phyloP scores from a whole-genome alignment of 768 basidiomycete species.

The Podaxis mareebaensis region DNA sequence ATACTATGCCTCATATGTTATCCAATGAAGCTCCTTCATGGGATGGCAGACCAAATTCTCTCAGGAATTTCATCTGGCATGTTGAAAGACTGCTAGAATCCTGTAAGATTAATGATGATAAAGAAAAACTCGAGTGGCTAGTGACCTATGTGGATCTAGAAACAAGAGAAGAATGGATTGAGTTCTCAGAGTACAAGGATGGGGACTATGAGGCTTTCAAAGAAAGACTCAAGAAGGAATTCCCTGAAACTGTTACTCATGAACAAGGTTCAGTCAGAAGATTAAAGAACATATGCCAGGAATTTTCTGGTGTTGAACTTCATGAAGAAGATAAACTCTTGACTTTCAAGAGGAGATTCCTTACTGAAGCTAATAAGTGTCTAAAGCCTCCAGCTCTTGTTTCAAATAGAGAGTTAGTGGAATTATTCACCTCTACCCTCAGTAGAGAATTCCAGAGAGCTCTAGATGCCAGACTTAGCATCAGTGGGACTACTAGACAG shows the following conservation, averaged over 20 bases:
- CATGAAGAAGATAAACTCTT: neutral
- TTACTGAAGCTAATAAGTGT: neutral
- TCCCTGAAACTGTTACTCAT: neutral
- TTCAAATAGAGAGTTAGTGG: constrained; percentile 1
- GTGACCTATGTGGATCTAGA: neutral
- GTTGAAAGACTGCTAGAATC: neutral
- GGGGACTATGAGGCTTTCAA: neutral
- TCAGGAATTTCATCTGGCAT: neutral
- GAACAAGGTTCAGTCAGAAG: neutral
- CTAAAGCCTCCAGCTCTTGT: neutral
- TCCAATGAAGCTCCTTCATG: neutral
- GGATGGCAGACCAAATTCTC: neutral
- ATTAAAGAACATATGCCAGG: neutral
- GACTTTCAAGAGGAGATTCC: neutral
- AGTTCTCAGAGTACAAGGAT: neutral
- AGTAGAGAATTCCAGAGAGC: neutral
- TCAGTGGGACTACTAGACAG: too few relatives aligned
- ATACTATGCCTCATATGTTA: neutral
- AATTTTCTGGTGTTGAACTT: neutral
- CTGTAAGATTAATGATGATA: neutral
- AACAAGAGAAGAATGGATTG: neutral
- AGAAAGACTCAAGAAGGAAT: neutral
- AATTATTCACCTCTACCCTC: neutral
- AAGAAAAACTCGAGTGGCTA: neutral
- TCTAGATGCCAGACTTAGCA: neutral